Percentiles rank a stretch among this genome's conserved stretches.
Conservation (phyloP, 805 yeast species). For the Komagataella kurtzmanii region DNA sequence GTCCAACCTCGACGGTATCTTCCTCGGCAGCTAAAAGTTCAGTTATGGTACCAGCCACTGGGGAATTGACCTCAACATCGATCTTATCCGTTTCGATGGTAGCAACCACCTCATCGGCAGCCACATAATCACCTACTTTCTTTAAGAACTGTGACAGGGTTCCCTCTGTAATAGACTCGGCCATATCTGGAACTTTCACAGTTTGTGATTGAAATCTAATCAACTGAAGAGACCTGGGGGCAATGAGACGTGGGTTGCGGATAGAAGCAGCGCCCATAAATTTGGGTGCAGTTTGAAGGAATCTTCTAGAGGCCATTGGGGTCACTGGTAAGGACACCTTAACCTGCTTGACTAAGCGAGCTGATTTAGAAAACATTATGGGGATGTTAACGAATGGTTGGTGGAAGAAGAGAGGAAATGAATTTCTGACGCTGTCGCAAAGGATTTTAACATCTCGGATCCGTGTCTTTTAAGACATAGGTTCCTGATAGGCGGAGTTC, state of each 20-base stretch:
- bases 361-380: background rate
- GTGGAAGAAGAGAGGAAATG: background rate
- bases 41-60: conserved; percentile 78
- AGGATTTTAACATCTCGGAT: background rate
- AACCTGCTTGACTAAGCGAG: background rate
- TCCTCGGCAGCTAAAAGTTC: conserved; percentile 76
- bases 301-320: background rate
- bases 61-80: conserved; percentile 94
- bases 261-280: background rate
- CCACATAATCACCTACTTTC: conserved; percentile 79
- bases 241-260: background rate
- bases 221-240: background rate
- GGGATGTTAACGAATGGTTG: background rate
- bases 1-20: conserved; percentile 93
- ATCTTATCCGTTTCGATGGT: conserved; percentile 98
- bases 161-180: conserved; percentile 96
- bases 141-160: conserved; percentile 59
- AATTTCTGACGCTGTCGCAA: background rate
- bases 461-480: background rate
- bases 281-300: background rate
- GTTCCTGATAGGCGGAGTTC: background rate
- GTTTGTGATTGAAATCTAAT: conserved; percentile 20
- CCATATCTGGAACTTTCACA: conserved; percentile 96
- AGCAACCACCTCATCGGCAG: conserved; percentile 81
- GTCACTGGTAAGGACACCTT: background rate